Conservation (phyloP, 2,329 filamentous ascomycete species). For the Colletotrichum lindemuthianum region DNA sequence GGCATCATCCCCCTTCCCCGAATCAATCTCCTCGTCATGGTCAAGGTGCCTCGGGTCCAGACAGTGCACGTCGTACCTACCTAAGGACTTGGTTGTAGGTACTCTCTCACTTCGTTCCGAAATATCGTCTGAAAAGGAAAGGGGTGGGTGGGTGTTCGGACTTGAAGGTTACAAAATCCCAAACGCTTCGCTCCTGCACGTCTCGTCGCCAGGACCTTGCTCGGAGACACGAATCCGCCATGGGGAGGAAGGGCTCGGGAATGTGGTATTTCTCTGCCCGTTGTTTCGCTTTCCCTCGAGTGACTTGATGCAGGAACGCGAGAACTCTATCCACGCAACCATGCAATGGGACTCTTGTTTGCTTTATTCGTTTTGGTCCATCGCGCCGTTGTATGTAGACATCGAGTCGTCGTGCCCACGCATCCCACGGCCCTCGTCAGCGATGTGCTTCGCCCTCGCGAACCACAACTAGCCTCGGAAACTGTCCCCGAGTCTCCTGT, state of each 20-base stretch:
- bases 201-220: constrained; percentile 26
- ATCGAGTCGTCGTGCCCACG: too few species aligned
- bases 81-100: not conserved
- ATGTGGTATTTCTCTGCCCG: too few species aligned
- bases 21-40: constrained; percentile 1
- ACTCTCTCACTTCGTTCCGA: too few species aligned
- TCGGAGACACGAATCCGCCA: not conserved
- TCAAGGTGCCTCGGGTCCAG: constrained; percentile 10
- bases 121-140: constrained; percentile 17
- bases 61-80: constrained; percentile 13
- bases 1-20: not conserved
- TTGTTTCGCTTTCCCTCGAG: not conserved
- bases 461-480: too few species aligned
- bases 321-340: not conserved
- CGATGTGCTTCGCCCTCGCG: too few species aligned
- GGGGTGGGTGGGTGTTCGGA: not conserved
- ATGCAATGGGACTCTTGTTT: too few species aligned
- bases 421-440: too few species aligned
- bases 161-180: constrained; percentile 24
- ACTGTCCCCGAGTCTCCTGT: too few species aligned
- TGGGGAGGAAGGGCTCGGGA: not conserved
- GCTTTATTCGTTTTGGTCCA: too few species aligned
- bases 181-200: constrained; percentile 23
- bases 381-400: too few species aligned
- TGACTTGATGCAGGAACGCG: constrained; percentile 1